phyloP scores from a whole-genome alignment of 352 stramenopile species.

The Lagenidium giganteum region DNA sequence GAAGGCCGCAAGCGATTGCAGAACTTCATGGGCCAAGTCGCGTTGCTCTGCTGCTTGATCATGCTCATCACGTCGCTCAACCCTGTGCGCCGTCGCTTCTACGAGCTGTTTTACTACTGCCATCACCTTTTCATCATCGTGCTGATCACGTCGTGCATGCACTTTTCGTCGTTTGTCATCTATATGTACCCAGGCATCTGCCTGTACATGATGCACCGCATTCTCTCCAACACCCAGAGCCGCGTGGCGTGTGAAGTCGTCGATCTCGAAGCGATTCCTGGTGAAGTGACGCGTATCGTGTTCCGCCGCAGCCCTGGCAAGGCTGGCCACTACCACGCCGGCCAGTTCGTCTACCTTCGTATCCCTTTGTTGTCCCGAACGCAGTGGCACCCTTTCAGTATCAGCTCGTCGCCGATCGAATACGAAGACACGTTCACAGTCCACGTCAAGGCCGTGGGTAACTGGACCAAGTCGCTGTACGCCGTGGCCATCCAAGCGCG shows the following conservation, averaged over 20 bases:
- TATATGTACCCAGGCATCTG: conserved; percentile 81
- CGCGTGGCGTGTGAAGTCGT: conserved; percentile 71
- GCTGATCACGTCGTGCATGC: conserved; percentile 52
- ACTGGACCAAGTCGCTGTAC: conserved; percentile 75
- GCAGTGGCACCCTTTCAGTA: conserved; percentile 85
- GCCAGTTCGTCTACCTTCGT: conserved; percentile 76
- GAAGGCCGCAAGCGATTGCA: conserved; percentile 58
- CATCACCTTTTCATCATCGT: conserved; percentile 87
- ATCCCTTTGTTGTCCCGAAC: conserved; percentile 64
- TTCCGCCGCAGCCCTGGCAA: conserved; percentile 71
- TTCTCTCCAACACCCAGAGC: conserved; percentile 62
- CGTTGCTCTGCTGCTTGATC: conserved; percentile 58
- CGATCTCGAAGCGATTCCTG: conserved; percentile 76
- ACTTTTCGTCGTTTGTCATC: conserved; percentile 80
- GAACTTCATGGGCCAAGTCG: conserved; percentile 75
- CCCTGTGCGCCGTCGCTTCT: conserved; percentile 67
- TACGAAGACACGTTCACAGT: conserved; percentile 84
- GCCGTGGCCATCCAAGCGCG: conserved; percentile 68
- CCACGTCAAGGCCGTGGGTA: conserved; percentile 72
- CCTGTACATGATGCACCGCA: conserved; percentile 80
- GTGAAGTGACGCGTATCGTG: conserved; percentile 77
- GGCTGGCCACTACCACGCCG: conserved; percentile 75
- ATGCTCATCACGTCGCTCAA: conserved; percentile 76
- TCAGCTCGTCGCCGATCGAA: conserved; percentile 79
- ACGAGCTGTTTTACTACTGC: conserved; percentile 86